These are phyloP conservation scores for Trametes villosa DNA, from an alignment of 768 basidiomycete genomes.

Conservation along the genomic window DNA sequence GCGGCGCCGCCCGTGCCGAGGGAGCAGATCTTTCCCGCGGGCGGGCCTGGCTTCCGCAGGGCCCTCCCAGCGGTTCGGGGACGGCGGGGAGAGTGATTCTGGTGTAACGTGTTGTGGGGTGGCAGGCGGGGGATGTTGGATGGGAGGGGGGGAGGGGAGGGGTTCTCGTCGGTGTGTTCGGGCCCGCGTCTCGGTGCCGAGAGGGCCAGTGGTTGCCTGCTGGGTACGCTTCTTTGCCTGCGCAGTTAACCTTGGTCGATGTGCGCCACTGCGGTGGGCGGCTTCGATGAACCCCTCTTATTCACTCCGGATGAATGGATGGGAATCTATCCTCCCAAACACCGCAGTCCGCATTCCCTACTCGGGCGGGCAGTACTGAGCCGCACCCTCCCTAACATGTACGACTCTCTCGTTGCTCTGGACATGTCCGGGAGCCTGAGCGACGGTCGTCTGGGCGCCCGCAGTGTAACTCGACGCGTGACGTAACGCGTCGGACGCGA, in stretches of 20 bases:
- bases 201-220: no score
- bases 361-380: no score
- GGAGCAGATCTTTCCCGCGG: conserved; percentile 7
- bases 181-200: not conserved
- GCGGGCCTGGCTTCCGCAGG: conserved; percentile 12
- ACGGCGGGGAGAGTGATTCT: not conserved
- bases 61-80: not conserved
- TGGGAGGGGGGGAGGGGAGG: no score
- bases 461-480: conserved; percentile 12
- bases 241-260: not conserved
- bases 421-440: not conserved
- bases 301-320: no score
- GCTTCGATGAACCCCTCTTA: no score
- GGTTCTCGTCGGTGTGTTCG: not conserved
- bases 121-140: not conserved
- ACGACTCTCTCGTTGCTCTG: no score
- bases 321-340: no score
- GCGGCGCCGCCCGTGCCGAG: conserved; percentile 11
- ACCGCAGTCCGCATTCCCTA: no score
- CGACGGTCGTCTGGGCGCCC: not conserved
- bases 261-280: no score
- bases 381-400: no score
- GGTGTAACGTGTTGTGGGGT: not conserved
- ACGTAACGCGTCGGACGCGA: conserved; percentile 12
- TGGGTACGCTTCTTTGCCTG: not conserved